A percentile compares a stretch with the other conserved stretches of the same genome.
phyloP scores from a whole-genome alignment of 768 basidiomycete genomes.

The Cystofilobasidium bisporidii region DNA sequence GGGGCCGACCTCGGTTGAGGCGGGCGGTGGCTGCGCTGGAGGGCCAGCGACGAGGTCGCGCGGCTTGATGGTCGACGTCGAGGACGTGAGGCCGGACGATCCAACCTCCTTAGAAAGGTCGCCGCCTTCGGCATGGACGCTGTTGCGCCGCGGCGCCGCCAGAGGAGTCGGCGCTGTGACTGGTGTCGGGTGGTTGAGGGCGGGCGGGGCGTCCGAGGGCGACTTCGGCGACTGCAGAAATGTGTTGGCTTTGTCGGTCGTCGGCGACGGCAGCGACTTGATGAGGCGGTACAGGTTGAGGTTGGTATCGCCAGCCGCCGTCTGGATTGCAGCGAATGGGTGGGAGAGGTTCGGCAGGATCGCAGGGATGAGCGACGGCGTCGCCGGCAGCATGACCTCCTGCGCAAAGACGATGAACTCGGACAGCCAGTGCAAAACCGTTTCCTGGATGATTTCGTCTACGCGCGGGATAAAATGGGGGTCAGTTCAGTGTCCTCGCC shows the following conservation, averaged over 20 bases:
- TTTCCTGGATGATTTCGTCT: slow-evolving; percentile 94
- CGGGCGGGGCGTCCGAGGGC: slow-evolving; percentile 15
- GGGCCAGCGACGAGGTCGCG: neutral
- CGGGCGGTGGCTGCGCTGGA: neutral
- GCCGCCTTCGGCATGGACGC: neutral
- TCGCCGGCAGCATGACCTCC: slow-evolving; percentile 88
- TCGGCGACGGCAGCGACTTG: slow-evolving; percentile 66
- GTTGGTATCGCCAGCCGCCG: slow-evolving; percentile 76
- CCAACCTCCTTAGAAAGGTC: neutral
- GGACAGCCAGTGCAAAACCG: slow-evolving; percentile 83
- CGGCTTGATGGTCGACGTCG: slow-evolving; percentile 15
- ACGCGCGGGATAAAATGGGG: neutral
- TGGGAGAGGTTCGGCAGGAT: slow-evolving; percentile 92
- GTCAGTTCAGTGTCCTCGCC: too few species aligned
- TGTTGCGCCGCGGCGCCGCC: neutral
- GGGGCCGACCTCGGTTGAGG: neutral
- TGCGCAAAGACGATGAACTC: slow-evolving; percentile 79
- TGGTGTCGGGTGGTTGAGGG: slow-evolving; percentile 28
- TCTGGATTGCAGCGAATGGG: slow-evolving; percentile 43
- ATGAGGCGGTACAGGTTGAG: slow-evolving; percentile 74
- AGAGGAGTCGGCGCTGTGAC: neutral
- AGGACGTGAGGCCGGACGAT: neutral
- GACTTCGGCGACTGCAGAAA: slow-evolving; percentile 27
- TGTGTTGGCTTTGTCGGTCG: slow-evolving; percentile 39
- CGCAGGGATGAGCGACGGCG: slow-evolving; percentile 81